A percentile compares a stretch with the other conserved stretches of the same genome.
Conservation (phyloP, 2,329 filamentous ascomycete species). For the Trichophyton benhamiae region DNA sequence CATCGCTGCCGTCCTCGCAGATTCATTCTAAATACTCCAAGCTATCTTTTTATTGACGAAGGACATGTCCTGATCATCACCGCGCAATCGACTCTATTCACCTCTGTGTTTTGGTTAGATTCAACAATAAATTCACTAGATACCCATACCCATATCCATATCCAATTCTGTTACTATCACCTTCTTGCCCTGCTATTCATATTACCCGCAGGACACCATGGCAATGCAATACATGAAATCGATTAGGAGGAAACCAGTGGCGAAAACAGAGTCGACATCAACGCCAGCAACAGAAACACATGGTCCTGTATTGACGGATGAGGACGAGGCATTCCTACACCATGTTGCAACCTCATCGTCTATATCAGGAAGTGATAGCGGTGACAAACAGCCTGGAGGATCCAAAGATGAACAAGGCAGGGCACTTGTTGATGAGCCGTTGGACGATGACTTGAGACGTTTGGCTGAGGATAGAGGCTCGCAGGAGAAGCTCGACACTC, state of each 20-base stretch:
- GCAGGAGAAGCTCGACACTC: conserved; percentile 19
- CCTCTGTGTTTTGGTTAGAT: neutral
- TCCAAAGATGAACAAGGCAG: conserved; percentile 38
- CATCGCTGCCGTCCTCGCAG: neutral
- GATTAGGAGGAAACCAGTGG: conserved; percentile 29
- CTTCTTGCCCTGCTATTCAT: neutral
- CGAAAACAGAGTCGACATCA: conserved; percentile 11
- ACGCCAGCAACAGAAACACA: conserved; percentile 20
- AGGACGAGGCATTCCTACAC: conserved; percentile 47
- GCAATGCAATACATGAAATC: conserved; percentile 34
- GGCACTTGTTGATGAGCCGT: conserved; percentile 39
- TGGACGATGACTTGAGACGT: conserved; percentile 22
- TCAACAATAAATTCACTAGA: neutral
- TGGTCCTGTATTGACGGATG: conserved; percentile 43
- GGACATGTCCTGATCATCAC: neutral
- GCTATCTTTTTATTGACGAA: neutral
- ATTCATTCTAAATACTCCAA: neutral
- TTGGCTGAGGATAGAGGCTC: conserved; percentile 8
- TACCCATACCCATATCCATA: neutral
- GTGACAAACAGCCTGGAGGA: conserved; percentile 20
- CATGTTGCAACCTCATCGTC: conserved; percentile 26
- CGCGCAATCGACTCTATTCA: neutral
- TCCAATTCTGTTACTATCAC: neutral
- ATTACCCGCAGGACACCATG: neutral
- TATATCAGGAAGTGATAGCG: neutral